phyloP scores from a whole-genome alignment of 2,329 filamentous ascomycete genomes.

The Beauveria australis region DNA sequence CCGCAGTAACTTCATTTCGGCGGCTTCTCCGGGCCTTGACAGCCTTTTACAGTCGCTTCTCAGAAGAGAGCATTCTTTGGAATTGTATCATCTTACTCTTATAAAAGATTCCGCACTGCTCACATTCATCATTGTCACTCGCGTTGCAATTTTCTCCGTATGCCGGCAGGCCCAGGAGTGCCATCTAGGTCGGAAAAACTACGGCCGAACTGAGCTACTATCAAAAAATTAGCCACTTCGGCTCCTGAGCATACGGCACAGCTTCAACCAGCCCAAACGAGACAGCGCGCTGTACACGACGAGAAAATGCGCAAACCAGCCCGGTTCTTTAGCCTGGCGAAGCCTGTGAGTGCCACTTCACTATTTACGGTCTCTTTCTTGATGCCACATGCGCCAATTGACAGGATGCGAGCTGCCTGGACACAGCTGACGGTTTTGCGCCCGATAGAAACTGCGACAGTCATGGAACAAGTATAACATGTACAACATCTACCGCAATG shows the following conservation, averaged over 20 bases:
- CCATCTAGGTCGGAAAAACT: constrained; percentile 20
- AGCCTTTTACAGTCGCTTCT: too few relatives aligned
- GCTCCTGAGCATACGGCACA: constrained; percentile 11
- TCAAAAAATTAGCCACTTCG: constrained; percentile 20
- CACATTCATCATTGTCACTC: too few relatives aligned
- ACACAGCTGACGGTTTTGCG: background rate
- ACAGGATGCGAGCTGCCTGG: background rate
- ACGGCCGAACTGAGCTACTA: constrained; percentile 14
- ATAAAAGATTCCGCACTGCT: too few relatives aligned
- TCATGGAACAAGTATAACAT: constrained; percentile 98
- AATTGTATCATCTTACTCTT: too few relatives aligned
- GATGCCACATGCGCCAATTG: background rate
- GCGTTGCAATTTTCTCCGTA: too few relatives aligned
- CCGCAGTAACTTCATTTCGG: too few relatives aligned
- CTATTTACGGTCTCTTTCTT: background rate
- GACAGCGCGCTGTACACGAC: constrained; percentile 20
- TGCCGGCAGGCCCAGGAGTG: background rate
- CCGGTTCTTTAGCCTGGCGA: constrained; percentile 59
- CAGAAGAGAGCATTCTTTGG: too few relatives aligned
- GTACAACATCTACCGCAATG: constrained; percentile 62
- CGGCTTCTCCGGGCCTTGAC: too few relatives aligned
- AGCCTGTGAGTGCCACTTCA: constrained; percentile 43
- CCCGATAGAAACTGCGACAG: constrained; percentile 75
- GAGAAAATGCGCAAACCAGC: constrained; percentile 44
- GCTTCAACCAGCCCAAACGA: background rate